These are phyloP conservation scores for Thozetella sp. DNA, from an alignment of 495 filamentous ascomycete species.

Conservation along the genomic window DNA sequence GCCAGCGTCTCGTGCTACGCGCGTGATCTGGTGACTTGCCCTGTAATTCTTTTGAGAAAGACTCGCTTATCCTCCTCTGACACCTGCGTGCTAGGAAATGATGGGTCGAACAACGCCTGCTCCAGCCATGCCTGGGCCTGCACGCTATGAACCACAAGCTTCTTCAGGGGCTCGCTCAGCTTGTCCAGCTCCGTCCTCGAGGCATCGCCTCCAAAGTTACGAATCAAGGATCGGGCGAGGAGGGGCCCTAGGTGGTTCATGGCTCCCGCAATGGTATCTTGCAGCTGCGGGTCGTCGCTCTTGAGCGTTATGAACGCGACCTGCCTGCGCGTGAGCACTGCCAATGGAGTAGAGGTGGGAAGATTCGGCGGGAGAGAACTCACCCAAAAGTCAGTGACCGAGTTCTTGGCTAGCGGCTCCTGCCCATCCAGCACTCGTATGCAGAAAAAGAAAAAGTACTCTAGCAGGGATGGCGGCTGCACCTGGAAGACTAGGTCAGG, in stretches of 20 bases:
- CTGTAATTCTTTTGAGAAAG: slow-evolving; percentile 63
- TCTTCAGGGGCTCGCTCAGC: slow-evolving; percentile 77
- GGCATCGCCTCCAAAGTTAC: slow-evolving; percentile 74
- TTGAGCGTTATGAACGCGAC: slow-evolving; percentile 46
- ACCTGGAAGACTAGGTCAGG: slow-evolving; percentile 54
- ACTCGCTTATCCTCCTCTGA: slow-evolving; percentile 57
- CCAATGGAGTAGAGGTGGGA: neutral
- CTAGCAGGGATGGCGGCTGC: slow-evolving; percentile 51
- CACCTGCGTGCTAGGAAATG: slow-evolving; percentile 66
- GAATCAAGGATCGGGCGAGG: slow-evolving; percentile 59
- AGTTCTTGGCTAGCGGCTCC: slow-evolving; percentile 79
- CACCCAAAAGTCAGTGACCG: slow-evolving; percentile 83
- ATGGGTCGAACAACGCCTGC: slow-evolving; percentile 49
- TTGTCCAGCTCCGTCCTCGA: slow-evolving; percentile 77
- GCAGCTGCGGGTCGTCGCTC: slow-evolving; percentile 37
- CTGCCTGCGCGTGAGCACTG: slow-evolving; percentile 29
- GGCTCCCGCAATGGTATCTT: slow-evolving; percentile 49
- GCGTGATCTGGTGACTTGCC: slow-evolving; percentile 30
- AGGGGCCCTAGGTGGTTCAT: slow-evolving; percentile 62
- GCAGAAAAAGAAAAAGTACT: slow-evolving; percentile 76
- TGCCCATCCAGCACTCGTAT: slow-evolving; percentile 70
- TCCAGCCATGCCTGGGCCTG: slow-evolving; percentile 63
- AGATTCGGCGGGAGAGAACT: slow-evolving; percentile 27
- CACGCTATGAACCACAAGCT: slow-evolving; percentile 67
- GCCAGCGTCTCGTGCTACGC: slow-evolving; percentile 18